Conservation (phyloP, 2,329 filamentous ascomycete species). For the Aureobasidium subglaciale region DNA sequence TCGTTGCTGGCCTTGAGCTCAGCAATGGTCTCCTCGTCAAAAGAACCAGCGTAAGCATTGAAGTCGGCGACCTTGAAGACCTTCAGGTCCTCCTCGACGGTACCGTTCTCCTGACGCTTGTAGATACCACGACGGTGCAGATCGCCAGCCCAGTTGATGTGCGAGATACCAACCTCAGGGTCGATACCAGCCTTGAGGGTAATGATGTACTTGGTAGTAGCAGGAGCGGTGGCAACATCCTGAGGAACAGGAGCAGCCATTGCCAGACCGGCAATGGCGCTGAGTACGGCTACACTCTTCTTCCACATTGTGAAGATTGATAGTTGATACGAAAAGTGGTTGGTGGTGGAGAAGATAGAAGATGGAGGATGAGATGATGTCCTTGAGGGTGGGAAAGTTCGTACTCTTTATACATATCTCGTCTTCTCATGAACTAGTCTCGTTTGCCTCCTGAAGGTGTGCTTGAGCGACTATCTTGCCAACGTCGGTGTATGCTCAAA, state of each 20-base stretch:
- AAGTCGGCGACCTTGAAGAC: slow-evolving; percentile 12
- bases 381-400: not conserved
- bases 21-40: slow-evolving; percentile 14
- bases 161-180: not conserved
- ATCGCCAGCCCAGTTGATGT: slow-evolving; percentile 15
- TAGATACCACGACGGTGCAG: slow-evolving; percentile 15
- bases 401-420: not conserved
- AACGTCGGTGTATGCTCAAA: not conserved
- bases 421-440: not conserved
- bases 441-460: not conserved
- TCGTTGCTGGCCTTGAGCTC: slow-evolving; percentile 16
- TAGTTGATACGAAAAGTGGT: no score
- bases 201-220: slow-evolving; percentile 16
- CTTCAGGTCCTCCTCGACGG: slow-evolving; percentile 12
- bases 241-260: slow-evolving; percentile 14
- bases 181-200: slow-evolving; percentile 15
- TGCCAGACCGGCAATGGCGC: slow-evolving; percentile 14
- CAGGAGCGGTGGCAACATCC: not conserved
- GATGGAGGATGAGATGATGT: not conserved
- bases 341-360: not conserved
- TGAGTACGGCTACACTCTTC: slow-evolving; percentile 9
- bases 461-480: not conserved
- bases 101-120: slow-evolving; percentile 11
- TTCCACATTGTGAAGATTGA: slow-evolving; percentile 2
- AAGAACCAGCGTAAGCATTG: slow-evolving; percentile 16